phyloP scores from a whole-genome alignment of 2,329 filamentous ascomycete genomes.

The Thermochaetoides dissita region DNA sequence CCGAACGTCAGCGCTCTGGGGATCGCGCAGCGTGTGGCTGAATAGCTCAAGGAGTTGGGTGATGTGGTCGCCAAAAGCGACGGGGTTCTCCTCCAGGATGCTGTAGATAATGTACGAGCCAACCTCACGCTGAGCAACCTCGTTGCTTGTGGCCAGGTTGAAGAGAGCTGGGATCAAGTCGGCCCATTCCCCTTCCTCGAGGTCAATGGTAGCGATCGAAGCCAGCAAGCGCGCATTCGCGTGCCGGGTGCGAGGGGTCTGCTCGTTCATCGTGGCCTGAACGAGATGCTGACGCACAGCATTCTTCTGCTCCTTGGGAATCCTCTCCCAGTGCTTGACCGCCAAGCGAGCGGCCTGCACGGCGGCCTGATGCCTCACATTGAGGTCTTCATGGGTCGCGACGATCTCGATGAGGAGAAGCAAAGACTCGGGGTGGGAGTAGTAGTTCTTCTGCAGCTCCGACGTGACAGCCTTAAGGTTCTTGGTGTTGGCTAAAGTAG shows the following conservation, averaged over 20 bases:
- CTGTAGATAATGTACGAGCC: slow-evolving; percentile 89
- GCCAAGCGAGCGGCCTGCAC: slow-evolving; percentile 79
- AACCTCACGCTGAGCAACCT: slow-evolving; percentile 71
- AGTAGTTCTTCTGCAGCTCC: slow-evolving; percentile 86
- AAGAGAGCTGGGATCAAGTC: slow-evolving; percentile 69
- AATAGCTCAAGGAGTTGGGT: slow-evolving; percentile 71
- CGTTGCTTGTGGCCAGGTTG: slow-evolving; percentile 61
- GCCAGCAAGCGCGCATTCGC: slow-evolving; percentile 79
- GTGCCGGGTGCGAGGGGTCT: slow-evolving; percentile 63
- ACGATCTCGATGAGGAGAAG: slow-evolving; percentile 79
- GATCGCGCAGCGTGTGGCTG: slow-evolving; percentile 73
- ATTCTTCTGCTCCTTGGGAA: slow-evolving; percentile 62
- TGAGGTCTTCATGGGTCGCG: slow-evolving; percentile 57
- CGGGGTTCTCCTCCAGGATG: slow-evolving; percentile 75
- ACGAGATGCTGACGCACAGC: slow-evolving; percentile 71
- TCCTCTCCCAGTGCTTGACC: slow-evolving; percentile 68
- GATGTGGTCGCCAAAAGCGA: slow-evolving; percentile 71
- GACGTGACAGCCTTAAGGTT: slow-evolving; percentile 81
- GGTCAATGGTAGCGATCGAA: slow-evolving; percentile 71
- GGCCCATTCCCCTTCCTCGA: slow-evolving; percentile 72
- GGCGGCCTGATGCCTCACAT: slow-evolving; percentile 76
- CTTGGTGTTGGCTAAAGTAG: slow-evolving; percentile 61
- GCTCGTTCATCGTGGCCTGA: slow-evolving; percentile 69
- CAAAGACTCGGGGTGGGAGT: slow-evolving; percentile 70
- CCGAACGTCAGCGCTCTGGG: slow-evolving; percentile 80